A percentile compares a stretch with the other conserved stretches of the same genome.
These are phyloP conservation scores for Leccinum boreale DNA, from an alignment of 768 basidiomycete genomes.

Conservation along the genomic window DNA sequence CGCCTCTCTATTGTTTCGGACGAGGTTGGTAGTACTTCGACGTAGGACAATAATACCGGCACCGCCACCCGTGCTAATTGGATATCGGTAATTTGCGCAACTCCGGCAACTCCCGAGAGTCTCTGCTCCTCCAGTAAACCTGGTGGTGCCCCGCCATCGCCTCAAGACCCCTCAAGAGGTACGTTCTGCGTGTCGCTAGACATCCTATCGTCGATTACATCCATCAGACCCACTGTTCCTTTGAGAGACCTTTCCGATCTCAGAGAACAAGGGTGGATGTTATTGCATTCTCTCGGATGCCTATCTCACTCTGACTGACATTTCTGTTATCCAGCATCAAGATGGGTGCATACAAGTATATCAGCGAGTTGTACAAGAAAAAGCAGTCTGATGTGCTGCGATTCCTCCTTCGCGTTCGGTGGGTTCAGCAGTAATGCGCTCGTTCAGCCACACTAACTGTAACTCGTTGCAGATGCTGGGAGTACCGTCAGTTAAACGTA, in stretches of 20 bases:
- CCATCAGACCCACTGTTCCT: slow-evolving; percentile 1
- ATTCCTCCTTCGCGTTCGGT: slow-evolving; percentile 97
- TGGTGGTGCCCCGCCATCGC: slow-evolving; percentile 10
- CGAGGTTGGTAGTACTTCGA: neutral
- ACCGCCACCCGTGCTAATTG: slow-evolving; percentile 5
- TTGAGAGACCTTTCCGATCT: slow-evolving; percentile 3
- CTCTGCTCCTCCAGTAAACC: slow-evolving; percentile 1
- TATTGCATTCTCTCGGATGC: slow-evolving; percentile 15
- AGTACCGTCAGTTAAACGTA: slow-evolving; percentile 97
- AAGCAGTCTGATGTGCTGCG: slow-evolving; percentile 97
- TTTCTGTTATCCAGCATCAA: slow-evolving; percentile 39
- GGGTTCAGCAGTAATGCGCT: slow-evolving; percentile 25
- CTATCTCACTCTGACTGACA: slow-evolving; percentile 10
- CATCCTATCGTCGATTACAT: neutral
- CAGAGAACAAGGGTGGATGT: slow-evolving; percentile 24
- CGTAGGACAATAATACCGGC: neutral
- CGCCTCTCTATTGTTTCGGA: slow-evolving; percentile 17
- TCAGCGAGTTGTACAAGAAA: slow-evolving; percentile 97
- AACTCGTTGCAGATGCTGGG: slow-evolving; percentile 74
- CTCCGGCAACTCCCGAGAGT: slow-evolving; percentile 18
- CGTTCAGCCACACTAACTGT: slow-evolving; percentile 3
- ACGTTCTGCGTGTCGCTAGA: slow-evolving; percentile 13
- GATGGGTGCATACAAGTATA: slow-evolving; percentile 96
- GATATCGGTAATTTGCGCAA: slow-evolving; percentile 26
- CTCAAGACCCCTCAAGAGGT: slow-evolving; percentile 29